A percentile compares a stretch with the other conserved stretches of the same genome.
phyloP scores from a whole-genome alignment of 2,329 filamentous ascomycete genomes.

The Xylariaceae sp. region DNA sequence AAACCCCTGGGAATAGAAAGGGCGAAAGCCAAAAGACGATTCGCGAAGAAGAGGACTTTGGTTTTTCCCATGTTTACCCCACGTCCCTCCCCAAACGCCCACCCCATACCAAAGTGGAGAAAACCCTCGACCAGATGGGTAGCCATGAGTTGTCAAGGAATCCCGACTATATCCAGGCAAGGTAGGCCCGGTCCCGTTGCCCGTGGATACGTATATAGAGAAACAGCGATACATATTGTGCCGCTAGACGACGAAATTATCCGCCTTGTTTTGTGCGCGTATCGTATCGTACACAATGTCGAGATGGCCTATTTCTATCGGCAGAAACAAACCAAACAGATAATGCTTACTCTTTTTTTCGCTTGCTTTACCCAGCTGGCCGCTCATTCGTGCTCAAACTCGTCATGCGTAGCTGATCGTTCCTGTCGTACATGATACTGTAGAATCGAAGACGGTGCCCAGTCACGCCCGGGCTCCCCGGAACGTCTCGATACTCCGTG shows the following conservation, averaged over 20 bases:
- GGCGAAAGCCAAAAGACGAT: neutral
- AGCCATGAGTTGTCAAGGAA: neutral
- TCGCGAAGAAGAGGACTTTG: neutral
- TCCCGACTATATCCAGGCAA: neutral
- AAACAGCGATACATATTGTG: neutral
- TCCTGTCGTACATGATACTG: slow-evolving; percentile 4
- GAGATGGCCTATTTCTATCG: neutral
- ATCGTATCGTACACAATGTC: slow-evolving; percentile 1
- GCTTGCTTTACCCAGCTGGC: neutral
- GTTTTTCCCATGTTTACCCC: neutral
- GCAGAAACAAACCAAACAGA: neutral
- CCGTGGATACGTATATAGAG: neutral
- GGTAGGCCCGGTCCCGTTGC: neutral
- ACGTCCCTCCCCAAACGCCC: neutral
- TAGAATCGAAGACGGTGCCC: neutral
- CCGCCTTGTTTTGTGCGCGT: neutral
- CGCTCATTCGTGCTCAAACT: neutral
- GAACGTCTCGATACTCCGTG: neutral
- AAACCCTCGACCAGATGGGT: neutral
- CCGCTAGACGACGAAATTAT: neutral
- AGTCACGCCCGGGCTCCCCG: neutral
- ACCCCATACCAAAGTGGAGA: neutral
- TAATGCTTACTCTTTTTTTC: neutral
- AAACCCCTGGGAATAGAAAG: neutral
- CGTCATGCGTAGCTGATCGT: slow-evolving; percentile 4